Evolutionary conservation across 2,329 filamentous ascomycete genomes (phyloP).

Genomic region (Madurella mycetomatis): DNA sequence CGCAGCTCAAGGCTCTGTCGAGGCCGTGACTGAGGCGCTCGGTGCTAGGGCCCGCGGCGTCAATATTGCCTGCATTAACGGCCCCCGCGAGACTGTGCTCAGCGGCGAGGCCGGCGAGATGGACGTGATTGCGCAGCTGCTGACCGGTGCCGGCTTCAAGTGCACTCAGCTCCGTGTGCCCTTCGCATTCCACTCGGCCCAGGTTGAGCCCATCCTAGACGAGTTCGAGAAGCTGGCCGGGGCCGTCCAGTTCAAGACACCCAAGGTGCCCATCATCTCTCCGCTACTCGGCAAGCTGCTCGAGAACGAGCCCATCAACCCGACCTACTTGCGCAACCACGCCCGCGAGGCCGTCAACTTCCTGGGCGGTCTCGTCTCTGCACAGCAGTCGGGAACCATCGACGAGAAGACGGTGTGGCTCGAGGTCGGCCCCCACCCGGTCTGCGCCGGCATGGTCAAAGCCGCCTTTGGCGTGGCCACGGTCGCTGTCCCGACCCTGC

Average conservation of each 20-base stretch:
- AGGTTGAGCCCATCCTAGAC: slow-evolving; percentile 52
- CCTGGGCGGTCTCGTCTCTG: slow-evolving; percentile 55
- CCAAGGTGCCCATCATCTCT: slow-evolving; percentile 61
- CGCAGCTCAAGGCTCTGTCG: slow-evolving; percentile 43
- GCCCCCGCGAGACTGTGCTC: slow-evolving; percentile 70
- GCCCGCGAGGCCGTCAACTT: slow-evolving; percentile 68
- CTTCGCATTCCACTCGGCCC: slow-evolving; percentile 51
- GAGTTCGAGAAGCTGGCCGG: slow-evolving; percentile 50
- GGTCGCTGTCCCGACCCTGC: slow-evolving; percentile 56
- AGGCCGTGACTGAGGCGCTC: slow-evolving; percentile 51
- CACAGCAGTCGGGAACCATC: slow-evolving; percentile 54
- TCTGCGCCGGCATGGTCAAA: slow-evolving; percentile 65
- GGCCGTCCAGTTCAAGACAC: slow-evolving; percentile 38
- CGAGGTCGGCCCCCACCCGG: slow-evolving; percentile 70
- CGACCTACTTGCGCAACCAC: slow-evolving; percentile 60
- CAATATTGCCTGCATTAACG: slow-evolving; percentile 69
- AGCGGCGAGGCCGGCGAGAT: slow-evolving; percentile 42
- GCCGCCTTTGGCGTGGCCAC: slow-evolving; percentile 53
- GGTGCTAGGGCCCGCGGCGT: slow-evolving; percentile 37
- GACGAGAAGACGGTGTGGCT: slow-evolving; percentile 66
- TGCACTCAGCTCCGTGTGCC: slow-evolving; percentile 46
- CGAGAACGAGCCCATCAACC: slow-evolving; percentile 52
- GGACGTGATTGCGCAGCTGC: slow-evolving; percentile 38
- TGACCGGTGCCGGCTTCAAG: slow-evolving; percentile 36
- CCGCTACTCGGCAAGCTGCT: slow-evolving; percentile 60